A percentile compares a stretch with the other conserved stretches of the same genome.
These are phyloP conservation scores for Leccinum broughii DNA, from an alignment of 768 basidiomycete species.

Conservation along the genomic window DNA sequence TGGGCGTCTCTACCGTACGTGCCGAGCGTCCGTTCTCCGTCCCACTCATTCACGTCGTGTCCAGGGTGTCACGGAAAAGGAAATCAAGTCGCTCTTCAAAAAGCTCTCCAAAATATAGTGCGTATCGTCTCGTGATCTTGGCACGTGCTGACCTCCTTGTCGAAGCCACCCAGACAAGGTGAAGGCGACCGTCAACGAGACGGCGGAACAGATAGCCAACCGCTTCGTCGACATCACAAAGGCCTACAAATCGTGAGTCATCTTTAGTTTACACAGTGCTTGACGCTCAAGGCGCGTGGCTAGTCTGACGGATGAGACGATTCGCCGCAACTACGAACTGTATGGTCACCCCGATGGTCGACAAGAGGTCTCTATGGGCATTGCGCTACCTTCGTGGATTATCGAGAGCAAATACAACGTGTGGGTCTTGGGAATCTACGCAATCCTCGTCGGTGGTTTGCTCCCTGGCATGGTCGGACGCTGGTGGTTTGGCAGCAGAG, in stretches of 20 bases:
- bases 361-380: slow-evolving; percentile 92
- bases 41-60: background rate
- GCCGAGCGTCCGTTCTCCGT: background rate
- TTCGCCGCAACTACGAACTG: slow-evolving; percentile 83
- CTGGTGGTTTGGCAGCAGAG: slow-evolving; percentile 96
- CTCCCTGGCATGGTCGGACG: slow-evolving; percentile 87
- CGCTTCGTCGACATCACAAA: slow-evolving; percentile 94
- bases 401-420: slow-evolving; percentile 89
- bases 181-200: slow-evolving; percentile 76
- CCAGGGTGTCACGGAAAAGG: slow-evolving; percentile 75
- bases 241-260: slow-evolving; percentile 84
- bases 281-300: background rate
- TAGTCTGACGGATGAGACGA: slow-evolving; percentile 89
- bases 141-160: background rate
- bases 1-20: slow-evolving; percentile 65
- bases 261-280: background rate
- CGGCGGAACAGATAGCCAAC: slow-evolving; percentile 80
- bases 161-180: slow-evolving; percentile 96
- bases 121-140: background rate
- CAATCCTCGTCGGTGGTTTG: slow-evolving; percentile 80
- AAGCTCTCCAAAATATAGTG: slow-evolving; percentile 87
- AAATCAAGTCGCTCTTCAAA: slow-evolving; percentile 95
- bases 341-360: slow-evolving; percentile 97
- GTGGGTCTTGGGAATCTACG: slow-evolving; percentile 89
- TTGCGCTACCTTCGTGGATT: slow-evolving; percentile 93